Conservation (phyloP, 2,329 filamentous ascomycete genomes). For the Arthrobotrys iridis region DNA sequence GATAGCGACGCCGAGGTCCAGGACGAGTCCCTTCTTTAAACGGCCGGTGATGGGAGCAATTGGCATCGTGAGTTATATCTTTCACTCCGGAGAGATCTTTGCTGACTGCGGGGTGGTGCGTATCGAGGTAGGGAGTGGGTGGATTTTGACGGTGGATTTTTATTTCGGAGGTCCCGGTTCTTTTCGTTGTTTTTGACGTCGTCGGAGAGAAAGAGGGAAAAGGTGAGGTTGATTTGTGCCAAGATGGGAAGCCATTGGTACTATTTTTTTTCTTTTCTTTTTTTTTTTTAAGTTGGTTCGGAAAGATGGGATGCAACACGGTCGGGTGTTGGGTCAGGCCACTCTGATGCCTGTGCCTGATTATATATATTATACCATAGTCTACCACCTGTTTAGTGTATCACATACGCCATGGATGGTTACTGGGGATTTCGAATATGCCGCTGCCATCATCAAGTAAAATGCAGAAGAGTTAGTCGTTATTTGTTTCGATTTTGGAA, state of each 20-base stretch:
- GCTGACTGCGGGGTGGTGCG: not conserved
- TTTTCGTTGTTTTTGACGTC: constrained; percentile 5
- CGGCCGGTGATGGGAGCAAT: constrained; percentile 57
- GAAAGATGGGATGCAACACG: constrained; percentile 1
- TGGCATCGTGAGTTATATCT: constrained; percentile 53
- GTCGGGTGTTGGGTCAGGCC: not conserved
- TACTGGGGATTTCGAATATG: no score
- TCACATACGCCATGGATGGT: no score
- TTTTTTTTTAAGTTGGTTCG: not conserved
- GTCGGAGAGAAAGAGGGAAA: not conserved
- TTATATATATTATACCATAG: no score
- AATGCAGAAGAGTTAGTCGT: no score
- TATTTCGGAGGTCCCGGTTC: constrained; percentile 20
- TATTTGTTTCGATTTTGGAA: no score
- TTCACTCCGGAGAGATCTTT: not conserved
- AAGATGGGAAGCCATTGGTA: no score
- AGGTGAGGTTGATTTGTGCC: constrained; percentile 30
- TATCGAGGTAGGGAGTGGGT: not conserved
- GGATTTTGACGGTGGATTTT: not conserved
- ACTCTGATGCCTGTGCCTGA: constrained; percentile 10
- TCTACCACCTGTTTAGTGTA: no score
- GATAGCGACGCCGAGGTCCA: constrained; percentile 73
- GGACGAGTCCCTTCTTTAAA: constrained; percentile 73
- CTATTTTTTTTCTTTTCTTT: no score
- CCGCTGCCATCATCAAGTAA: no score